These are phyloP conservation scores for Boletus sp. DNA, from an alignment of 768 basidiomycete species.

Conservation along the genomic window DNA sequence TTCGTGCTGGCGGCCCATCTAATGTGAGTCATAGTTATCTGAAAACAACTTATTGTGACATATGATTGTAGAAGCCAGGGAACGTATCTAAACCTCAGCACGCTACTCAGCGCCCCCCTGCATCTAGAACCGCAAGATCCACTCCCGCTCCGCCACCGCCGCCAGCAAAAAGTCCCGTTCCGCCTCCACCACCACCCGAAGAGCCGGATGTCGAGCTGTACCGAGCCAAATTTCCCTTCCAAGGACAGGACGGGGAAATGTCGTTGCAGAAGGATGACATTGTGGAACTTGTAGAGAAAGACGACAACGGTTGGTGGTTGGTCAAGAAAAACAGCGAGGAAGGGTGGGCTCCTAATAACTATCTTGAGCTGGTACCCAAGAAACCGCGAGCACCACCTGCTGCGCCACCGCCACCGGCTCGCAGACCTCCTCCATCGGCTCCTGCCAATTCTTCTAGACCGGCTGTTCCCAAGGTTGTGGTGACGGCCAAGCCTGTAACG, in stretches of 20 bases:
- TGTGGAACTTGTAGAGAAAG: slow-evolving; percentile 89
- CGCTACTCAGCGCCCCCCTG: slow-evolving; percentile 53
- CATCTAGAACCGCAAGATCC: slow-evolving; percentile 25
- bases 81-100: slow-evolving; percentile 38
- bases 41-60: background rate
- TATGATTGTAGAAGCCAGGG: slow-evolving; percentile 42
- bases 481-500: slow-evolving; percentile 40
- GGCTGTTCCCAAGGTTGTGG: slow-evolving; percentile 32
- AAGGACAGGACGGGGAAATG: slow-evolving; percentile 92
- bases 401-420: slow-evolving; percentile 65
- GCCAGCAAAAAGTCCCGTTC: slow-evolving; percentile 43
- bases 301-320: slow-evolving; percentile 98
- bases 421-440: slow-evolving; percentile 42
- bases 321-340: slow-evolving; percentile 79
- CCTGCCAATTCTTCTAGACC: slow-evolving; percentile 37
- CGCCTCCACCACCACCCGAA: slow-evolving; percentile 51
- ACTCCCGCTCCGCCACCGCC: slow-evolving; percentile 35
- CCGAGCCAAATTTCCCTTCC: slow-evolving; percentile 88
- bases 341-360: slow-evolving; percentile 96
- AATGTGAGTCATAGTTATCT: slow-evolving; percentile 35
- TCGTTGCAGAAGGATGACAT: slow-evolving; percentile 84
- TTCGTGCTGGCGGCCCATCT: slow-evolving; percentile 74
- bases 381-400: slow-evolving; percentile 61
- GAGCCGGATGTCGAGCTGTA: slow-evolving; percentile 74
- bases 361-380: slow-evolving; percentile 76